Percentiles rank a stretch among this genome's conserved stretches.
phyloP scores from a whole-genome alignment of 306 rosid genomes.

The Cucurbita ficifolia region DNA sequence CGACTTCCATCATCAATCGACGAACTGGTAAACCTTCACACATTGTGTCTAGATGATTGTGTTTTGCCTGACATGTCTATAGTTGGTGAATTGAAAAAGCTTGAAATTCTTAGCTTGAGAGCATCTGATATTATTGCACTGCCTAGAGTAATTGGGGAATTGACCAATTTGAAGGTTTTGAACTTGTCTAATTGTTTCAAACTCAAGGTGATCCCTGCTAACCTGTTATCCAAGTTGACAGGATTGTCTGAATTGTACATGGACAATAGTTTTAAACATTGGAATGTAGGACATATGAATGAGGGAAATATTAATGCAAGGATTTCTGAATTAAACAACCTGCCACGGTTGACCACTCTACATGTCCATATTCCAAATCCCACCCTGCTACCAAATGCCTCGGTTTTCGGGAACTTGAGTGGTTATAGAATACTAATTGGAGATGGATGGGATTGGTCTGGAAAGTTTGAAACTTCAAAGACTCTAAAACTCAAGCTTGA shows the following conservation, averaged over 20 bases:
- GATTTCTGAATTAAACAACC: slow-evolving; percentile 16
- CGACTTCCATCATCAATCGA: slow-evolving; percentile 5
- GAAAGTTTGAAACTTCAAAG: slow-evolving; percentile 5
- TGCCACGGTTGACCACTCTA: slow-evolving; percentile 10
- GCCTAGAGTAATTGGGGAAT: slow-evolving; percentile 15
- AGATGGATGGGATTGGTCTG: slow-evolving; percentile 4
- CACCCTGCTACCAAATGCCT: slow-evolving; percentile 2
- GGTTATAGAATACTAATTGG: slow-evolving; percentile 26
- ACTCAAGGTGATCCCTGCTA: slow-evolving; percentile 17
- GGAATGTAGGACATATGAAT: slow-evolving; percentile 5
- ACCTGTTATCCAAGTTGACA: slow-evolving; percentile 16
- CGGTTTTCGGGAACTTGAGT: slow-evolving; percentile 6
- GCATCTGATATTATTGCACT: slow-evolving; percentile 13
- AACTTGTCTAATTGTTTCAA: slow-evolving; percentile 22
- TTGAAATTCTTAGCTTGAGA: slow-evolving; percentile 28
- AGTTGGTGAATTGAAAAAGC: slow-evolving; percentile 19
- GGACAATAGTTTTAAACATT: slow-evolving; percentile 15
- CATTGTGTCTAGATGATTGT: slow-evolving; percentile 21
- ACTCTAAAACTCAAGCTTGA: slow-evolving; percentile 13
- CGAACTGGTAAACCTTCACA: neutral
- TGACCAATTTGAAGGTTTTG: slow-evolving; percentile 18
- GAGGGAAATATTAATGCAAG: neutral
- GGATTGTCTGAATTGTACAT: slow-evolving; percentile 25
- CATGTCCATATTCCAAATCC: slow-evolving; percentile 14
- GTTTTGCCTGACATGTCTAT: slow-evolving; percentile 3